phyloP scores from a whole-genome alignment of 176 grass and related monocot species.

The Puccinellia tenuiflora region DNA sequence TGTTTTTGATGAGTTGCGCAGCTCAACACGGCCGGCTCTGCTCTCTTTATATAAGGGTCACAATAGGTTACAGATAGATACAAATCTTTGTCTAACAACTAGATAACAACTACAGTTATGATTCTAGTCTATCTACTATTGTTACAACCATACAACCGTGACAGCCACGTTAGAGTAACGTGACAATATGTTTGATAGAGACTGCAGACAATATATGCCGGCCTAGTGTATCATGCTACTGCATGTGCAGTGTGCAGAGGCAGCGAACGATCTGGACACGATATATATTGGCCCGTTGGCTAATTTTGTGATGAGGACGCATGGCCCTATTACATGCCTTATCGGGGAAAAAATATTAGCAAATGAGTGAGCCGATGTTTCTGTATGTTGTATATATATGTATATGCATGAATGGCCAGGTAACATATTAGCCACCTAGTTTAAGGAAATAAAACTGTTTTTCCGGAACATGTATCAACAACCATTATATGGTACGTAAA shows the following conservation, averaged over 20 bases:
- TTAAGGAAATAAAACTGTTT: not conserved
- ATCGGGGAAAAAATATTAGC: not conserved
- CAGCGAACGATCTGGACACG: not conserved
- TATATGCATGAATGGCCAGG: not conserved
- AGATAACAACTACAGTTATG: no score
- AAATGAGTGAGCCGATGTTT: not conserved
- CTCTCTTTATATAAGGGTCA: no score
- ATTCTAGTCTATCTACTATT: no score
- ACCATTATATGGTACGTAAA: not conserved
- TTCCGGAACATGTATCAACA: not conserved
- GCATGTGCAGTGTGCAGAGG: slow-evolving; percentile 1
- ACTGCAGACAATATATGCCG: not conserved
- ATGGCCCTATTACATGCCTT: not conserved
- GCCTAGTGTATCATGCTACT: not conserved
- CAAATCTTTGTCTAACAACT: no score
- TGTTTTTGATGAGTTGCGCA: no score
- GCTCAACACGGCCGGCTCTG: no score
- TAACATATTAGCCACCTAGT: not conserved
- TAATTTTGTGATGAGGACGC: not conserved
- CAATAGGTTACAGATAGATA: no score
- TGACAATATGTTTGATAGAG: no score
- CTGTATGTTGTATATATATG: not conserved
- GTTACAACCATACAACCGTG: no score
- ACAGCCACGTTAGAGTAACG: no score
- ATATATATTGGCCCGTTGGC: not conserved